Percentiles rank a stretch among this genome's conserved stretches.
These are phyloP conservation scores for Silene coronaria DNA, from an alignment of 179 eudicot genomes.

Conservation along the genomic window DNA sequence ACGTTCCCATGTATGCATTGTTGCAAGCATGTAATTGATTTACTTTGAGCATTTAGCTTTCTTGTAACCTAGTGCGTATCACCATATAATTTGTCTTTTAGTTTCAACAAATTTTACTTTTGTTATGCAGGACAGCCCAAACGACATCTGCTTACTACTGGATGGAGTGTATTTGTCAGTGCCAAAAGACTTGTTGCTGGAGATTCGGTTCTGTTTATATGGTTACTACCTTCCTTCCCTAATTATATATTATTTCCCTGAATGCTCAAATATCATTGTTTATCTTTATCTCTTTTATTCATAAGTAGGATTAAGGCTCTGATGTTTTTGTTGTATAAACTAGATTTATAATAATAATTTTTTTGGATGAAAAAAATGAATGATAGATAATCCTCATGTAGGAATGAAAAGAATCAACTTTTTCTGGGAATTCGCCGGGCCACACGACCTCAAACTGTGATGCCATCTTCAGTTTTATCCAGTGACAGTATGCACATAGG, in stretches of 20 bases:
- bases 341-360: no score
- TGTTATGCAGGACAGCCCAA: slow-evolving; percentile 92
- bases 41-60: background rate
- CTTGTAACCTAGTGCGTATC: background rate
- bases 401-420: slow-evolving; percentile 98
- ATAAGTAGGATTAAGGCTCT: no score
- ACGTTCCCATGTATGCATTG: background rate
- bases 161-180: slow-evolving; percentile 99
- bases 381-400: slow-evolving; percentile 20
- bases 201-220: slow-evolving; percentile 95
- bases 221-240: slow-evolving; percentile 35
- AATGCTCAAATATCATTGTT: background rate
- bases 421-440: slow-evolving; percentile 97
- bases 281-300: background rate
- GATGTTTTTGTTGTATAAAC: background rate
- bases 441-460: slow-evolving; percentile 92
- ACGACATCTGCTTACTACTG: slow-evolving; percentile 96
- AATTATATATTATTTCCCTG: background rate
- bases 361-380: no score
- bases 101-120: slow-evolving; percentile 17
- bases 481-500: slow-evolving; percentile 99
- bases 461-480: slow-evolving; percentile 99
- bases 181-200: slow-evolving; percentile 99
- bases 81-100: slow-evolving; percentile 1
- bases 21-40: background rate